Base-by-base conservation (phyloP, 768 basidiomycete species). In the Cystofilobasidium capitatum region DNA sequence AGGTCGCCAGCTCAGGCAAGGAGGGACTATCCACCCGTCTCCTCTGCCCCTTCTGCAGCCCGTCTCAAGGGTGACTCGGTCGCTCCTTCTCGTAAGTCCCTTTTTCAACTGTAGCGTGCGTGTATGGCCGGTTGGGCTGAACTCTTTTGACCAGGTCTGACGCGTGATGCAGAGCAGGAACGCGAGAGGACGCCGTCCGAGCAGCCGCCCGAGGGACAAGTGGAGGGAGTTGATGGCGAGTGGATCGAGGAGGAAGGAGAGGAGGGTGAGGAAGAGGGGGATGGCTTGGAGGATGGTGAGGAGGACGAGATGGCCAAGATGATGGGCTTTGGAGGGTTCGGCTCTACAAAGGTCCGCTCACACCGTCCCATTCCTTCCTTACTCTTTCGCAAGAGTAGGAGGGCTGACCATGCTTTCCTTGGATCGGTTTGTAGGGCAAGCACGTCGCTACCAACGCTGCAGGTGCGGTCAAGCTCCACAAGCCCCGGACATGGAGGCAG, bases 301-400 rank as follows among this genome's bases (percentile, higher is more conserved):
- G 88, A 88, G 29, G 83, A 83, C 57, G 86, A 84, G 63, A 90
- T 96, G 85, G 88, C 88, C 83, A 84, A 86, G 42, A 82, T 84
- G 81, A 94, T 98, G 89, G 93, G 94, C 47, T 78, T 98, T 72
- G 74, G 78, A 55, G 89, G 90, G 13, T 98, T 98, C 75, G 91
- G 88, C 13, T 81, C 85, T 0, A 94, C 94, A 0, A 96, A 97
- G 81, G 92, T 89, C 72, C 7, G 62, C 36, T 58, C 31, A 58
- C 12, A 35, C 63, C 10, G 13, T 58, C 14, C 29, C 12, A 7
- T 20, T 16, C 22, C 9, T 51, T 13, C 22, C 49, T 20, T 51
- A 29, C 5, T n/a, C 44, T 24, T 39, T 7, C 37, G 36, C 24
- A 29, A 10, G 51, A 31, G 51, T 3, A 20, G 10, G 39, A 44